Evolutionary conservation across 2,329 filamentous ascomycete species (phyloP).

Genomic region (Verticillium albo-atrum): DNA sequence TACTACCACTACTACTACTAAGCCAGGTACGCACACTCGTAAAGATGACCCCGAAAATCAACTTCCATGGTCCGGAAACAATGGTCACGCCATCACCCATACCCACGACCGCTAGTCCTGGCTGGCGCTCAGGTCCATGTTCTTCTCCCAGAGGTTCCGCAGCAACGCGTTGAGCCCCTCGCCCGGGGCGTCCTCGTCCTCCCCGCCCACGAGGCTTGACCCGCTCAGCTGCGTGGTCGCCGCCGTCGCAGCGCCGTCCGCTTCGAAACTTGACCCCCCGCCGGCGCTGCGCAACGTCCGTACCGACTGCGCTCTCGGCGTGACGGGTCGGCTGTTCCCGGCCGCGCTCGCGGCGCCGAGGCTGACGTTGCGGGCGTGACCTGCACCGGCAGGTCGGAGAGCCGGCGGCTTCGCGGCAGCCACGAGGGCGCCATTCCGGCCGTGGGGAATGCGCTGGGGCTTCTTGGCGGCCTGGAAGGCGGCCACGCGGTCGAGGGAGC

Average conservation of each 20-base stretch:
- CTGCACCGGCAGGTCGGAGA: constrained; percentile 14
- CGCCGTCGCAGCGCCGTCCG: constrained; percentile 26
- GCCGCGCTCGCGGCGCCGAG: constrained; percentile 13
- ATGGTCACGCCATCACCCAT: background rate
- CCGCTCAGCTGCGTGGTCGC: constrained; percentile 37
- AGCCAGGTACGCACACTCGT: too few relatives aligned
- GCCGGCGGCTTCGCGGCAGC: constrained; percentile 10
- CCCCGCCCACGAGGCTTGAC: constrained; percentile 42
- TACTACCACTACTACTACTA: too few relatives aligned
- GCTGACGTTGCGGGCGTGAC: constrained; percentile 34
- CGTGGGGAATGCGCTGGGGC: constrained; percentile 40
- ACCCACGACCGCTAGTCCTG: constrained; percentile 30
- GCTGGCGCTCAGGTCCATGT: constrained; percentile 52
- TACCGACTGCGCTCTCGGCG: constrained; percentile 28
- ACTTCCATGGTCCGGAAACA: too few relatives aligned
- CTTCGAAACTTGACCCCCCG: constrained; percentile 39
- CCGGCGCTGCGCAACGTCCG: constrained; percentile 25
- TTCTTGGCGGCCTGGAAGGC: constrained; percentile 37
- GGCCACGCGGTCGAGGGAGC: constrained; percentile 47
- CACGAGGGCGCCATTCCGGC: constrained; percentile 25
- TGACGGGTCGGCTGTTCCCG: constrained; percentile 18
- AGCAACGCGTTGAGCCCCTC: constrained; percentile 47
- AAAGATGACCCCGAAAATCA: too few relatives aligned
- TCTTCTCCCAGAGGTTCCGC: constrained; percentile 59
- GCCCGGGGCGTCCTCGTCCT: constrained; percentile 30